Evolutionary conservation across 306 rosid genomes (phyloP).

Genomic region (Prunus armeniaca): DNA sequence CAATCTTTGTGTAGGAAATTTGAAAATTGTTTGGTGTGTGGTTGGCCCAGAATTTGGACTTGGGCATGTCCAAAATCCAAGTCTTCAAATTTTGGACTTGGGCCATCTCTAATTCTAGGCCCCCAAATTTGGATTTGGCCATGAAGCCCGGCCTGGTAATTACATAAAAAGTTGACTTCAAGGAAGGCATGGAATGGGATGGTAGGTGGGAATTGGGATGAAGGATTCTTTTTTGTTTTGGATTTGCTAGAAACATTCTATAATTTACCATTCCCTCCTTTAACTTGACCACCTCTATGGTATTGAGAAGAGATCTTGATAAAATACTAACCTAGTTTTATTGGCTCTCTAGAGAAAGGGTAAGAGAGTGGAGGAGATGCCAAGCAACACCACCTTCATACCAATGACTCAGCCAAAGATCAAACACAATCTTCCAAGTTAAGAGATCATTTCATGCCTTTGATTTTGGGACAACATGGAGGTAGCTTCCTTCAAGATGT

Average conservation of each 20-base stretch:
- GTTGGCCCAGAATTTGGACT: background rate
- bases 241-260: background rate
- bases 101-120: background rate
- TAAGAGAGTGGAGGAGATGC: background rate
- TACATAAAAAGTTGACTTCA: no score
- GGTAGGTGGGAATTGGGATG: background rate
- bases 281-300: background rate
- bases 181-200: no score
- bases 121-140: background rate
- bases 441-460: background rate
- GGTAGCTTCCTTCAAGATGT: background rate
- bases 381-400: background rate
- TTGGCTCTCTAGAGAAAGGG: background rate
- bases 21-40: background rate
- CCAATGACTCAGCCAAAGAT: no score
- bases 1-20: background rate
- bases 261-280: background rate
- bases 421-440: background rate
- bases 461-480: background rate
- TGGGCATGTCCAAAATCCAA: background rate
- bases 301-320: background rate
- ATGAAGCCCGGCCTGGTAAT: background rate
- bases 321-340: background rate
- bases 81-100: no score
- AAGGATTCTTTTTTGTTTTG: background rate